phyloP scores from a whole-genome alignment of 352 stramenopile genomes.

The Saprolegnia parasitica region DNA sequence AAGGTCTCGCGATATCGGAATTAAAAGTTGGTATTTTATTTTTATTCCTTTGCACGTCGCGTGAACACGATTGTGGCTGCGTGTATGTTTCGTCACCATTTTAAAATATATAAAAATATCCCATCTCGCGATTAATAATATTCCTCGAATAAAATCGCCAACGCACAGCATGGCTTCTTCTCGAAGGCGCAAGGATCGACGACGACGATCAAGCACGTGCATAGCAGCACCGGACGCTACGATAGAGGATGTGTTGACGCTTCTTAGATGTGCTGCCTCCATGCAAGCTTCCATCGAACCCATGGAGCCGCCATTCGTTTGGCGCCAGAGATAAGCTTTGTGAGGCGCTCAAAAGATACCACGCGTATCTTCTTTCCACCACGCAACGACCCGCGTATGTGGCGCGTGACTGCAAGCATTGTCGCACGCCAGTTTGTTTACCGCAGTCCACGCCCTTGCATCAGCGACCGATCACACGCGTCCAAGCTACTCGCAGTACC shows the following conservation, averaged over 20 bases:
- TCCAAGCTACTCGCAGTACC: no score
- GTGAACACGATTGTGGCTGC: constrained; percentile 13
- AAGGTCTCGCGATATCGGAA: no score
- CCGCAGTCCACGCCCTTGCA: not conserved
- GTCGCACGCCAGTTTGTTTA: not conserved
- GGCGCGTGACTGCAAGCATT: not conserved
- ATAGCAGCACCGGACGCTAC: no score
- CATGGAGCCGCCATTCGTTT: not conserved
- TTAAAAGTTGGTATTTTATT: not conserved
- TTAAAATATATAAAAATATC: not conserved
- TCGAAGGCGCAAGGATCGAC: no score
- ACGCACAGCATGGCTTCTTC: no score
- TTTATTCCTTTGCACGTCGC: not conserved
- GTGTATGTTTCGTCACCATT: not conserved
- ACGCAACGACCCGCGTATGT: not conserved
- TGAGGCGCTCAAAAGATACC: not conserved
- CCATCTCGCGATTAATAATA: no score
- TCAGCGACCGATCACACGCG: not conserved
- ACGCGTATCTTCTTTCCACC: not conserved
- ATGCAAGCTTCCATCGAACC: not conserved
- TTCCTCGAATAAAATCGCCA: no score
- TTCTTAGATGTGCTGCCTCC: no score
- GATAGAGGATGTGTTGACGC: no score
- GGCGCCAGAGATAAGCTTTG: not conserved
- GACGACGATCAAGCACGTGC: no score